phyloP scores from a whole-genome alignment of 768 basidiomycete species.

The Lentinula sp. region DNA sequence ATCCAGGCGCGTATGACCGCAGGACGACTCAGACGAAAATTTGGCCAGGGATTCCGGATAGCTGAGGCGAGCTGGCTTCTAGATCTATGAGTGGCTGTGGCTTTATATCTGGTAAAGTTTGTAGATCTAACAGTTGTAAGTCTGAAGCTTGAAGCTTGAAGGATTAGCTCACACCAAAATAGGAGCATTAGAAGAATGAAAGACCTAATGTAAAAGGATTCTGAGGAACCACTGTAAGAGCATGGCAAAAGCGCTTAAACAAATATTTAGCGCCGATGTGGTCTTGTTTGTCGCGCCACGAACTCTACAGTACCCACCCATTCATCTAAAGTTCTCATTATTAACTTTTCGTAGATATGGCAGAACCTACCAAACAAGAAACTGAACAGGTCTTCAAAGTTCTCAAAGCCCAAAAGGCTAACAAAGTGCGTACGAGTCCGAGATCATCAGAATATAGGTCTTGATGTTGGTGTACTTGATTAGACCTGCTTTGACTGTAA shows the following conservation, averaged over 20 bases:
- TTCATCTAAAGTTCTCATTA: background rate
- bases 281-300: too few relatives aligned
- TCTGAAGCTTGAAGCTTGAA: background rate
- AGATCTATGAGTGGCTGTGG: background rate
- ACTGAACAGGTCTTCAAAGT: constrained; percentile 83
- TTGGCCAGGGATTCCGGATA: background rate
- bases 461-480: background rate
- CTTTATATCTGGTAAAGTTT: background rate
- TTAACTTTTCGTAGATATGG: constrained; percentile 33
- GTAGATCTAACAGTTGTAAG: background rate
- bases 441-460: background rate
- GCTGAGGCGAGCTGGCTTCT: background rate
- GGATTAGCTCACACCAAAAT: too few relatives aligned
- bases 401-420: constrained; percentile 51
- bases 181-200: too few relatives aligned
- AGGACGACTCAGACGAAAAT: background rate
- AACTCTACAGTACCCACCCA: too few relatives aligned
- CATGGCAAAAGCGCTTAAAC: too few relatives aligned
- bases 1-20: too few relatives aligned
- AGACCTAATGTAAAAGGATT: too few relatives aligned
- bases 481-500: constrained; percentile 93
- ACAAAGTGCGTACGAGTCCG: constrained; percentile 51
- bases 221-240: too few relatives aligned
- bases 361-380: constrained; percentile 79
- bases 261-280: too few relatives aligned